Evolutionary conservation across 345 rosid species (phyloP).

Genomic region (Corchorus olitorius): DNA sequence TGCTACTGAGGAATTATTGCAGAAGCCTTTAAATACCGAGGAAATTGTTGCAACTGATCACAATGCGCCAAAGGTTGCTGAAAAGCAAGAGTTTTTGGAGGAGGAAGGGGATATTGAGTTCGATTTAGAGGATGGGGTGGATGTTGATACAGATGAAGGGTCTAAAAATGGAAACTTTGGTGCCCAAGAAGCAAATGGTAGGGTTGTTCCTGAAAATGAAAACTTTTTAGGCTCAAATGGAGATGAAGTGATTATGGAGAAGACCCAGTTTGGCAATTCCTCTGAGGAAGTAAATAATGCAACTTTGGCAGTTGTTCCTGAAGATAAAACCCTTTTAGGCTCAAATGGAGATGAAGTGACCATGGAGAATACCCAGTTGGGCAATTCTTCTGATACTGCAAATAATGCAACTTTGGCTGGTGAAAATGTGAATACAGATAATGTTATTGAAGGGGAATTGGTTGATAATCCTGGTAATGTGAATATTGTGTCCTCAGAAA

Average conservation of each 20-base stretch:
- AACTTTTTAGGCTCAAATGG: not conserved
- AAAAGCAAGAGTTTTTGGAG: not conserved
- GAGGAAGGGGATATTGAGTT: constrained; percentile 7
- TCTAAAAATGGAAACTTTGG: constrained; percentile 23
- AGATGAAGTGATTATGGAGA: constrained; percentile 13
- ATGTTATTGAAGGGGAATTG: constrained; percentile 13
- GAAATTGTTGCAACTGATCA: constrained; percentile 13
- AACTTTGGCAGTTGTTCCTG: constrained; percentile 13
- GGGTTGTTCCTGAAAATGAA: not conserved
- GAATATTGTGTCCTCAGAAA: not conserved
- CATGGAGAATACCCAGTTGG: constrained; percentile 22
- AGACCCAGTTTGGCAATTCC: constrained; percentile 25
- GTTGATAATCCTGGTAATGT: constrained; percentile 4
- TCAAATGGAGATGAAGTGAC: constrained; percentile 1
- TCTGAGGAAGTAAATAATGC: constrained; percentile 15
- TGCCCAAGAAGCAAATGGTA: constrained; percentile 24
- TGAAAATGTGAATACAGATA: constrained; percentile 19
- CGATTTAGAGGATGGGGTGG: constrained; percentile 16
- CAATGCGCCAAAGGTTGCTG: not conserved
- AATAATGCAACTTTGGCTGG: constrained; percentile 20
- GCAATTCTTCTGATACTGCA: constrained; percentile 18
- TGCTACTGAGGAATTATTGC: constrained; percentile 9
- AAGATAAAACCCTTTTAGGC: not conserved
- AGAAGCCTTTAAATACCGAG: constrained; percentile 16
- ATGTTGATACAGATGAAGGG: not conserved